phyloP scores from a whole-genome alignment of 139 green algal species.

The Chlorella sp. region DNA sequence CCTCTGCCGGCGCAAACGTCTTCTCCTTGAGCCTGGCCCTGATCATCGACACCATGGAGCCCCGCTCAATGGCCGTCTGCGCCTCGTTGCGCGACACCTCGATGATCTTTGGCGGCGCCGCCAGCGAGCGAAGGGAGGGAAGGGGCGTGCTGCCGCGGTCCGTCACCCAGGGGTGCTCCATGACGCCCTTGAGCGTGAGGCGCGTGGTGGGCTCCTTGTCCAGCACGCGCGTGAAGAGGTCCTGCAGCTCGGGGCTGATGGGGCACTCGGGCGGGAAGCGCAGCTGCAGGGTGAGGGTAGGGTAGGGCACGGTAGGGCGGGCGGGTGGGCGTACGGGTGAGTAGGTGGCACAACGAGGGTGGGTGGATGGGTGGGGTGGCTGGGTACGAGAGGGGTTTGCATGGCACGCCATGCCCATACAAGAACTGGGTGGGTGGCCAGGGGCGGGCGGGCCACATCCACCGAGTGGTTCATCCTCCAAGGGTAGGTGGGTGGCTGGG shows the following conservation, averaged over 20 bases:
- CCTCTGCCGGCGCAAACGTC: conserved; percentile 20
- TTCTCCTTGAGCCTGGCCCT: conserved; percentile 44
- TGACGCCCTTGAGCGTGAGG: conserved; percentile 51
- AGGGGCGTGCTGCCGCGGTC: conserved; percentile 5
- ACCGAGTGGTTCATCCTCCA: too few species aligned
- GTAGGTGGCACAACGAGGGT: too few species aligned
- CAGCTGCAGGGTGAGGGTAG: conserved; percentile 14
- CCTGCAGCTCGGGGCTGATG: conserved; percentile 16
- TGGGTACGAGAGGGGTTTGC: too few species aligned
- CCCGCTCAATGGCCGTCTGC: conserved; percentile 38
- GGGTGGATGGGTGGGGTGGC: too few species aligned
- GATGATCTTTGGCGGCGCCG: conserved; percentile 7
- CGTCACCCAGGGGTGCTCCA: conserved; percentile 15
- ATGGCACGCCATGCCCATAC: too few species aligned
- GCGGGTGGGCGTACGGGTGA: too few species aligned
- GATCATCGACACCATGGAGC: conserved; percentile 35
- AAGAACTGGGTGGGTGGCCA: too few species aligned
- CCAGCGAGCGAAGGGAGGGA: neutral
- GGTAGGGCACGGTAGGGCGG: too few species aligned
- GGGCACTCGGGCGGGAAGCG: conserved; percentile 16
- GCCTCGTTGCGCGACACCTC: conserved; percentile 28
- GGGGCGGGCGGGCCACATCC: too few species aligned
- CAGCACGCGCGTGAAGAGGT: conserved; percentile 71
- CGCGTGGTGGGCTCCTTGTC: conserved; percentile 68
- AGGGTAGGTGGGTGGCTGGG: too few species aligned